Percentiles rank a stretch among this genome's conserved stretches.
These are phyloP conservation scores for Talinum fruticosum DNA, from an alignment of 148 eudicot genomes.

Conservation along the genomic window DNA sequence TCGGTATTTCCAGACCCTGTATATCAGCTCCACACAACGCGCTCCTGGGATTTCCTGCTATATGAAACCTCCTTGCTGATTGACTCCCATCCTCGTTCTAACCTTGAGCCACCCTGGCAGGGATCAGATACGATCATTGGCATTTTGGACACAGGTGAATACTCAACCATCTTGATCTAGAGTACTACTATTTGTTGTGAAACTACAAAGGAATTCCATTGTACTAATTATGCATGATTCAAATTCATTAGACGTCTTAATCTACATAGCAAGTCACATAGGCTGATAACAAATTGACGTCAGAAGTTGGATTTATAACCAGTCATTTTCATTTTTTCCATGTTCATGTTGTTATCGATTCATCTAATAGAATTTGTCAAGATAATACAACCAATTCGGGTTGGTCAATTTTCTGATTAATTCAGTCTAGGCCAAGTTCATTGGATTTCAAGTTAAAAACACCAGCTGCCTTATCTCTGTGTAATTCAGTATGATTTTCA, in stretches of 20 bases:
- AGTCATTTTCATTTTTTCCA: too few relatives aligned
- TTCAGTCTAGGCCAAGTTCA: not conserved
- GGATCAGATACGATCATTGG: constrained; percentile 55
- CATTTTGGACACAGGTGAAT: constrained; percentile 63
- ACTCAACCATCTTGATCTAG: not conserved
- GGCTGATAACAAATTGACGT: too few relatives aligned
- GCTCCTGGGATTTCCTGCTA: constrained; percentile 67
- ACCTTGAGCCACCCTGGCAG: constrained; percentile 16
- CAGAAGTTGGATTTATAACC: too few relatives aligned
- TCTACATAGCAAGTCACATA: too few relatives aligned
- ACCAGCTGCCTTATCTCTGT: not conserved
- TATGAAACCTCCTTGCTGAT: constrained; percentile 35
- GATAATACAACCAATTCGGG: too few relatives aligned
- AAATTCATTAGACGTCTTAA: not conserved
- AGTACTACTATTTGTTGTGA: not conserved
- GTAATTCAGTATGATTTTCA: not conserved
- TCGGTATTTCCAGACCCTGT: constrained; percentile 71
- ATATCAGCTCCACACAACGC: constrained; percentile 64
- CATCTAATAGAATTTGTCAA: not conserved
- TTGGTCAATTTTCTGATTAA: too few relatives aligned
- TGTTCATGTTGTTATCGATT: too few relatives aligned
- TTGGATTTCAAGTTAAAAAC: not conserved
- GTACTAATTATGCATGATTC: not conserved
- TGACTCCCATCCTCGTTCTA: constrained; percentile 20
- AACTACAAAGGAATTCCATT: not conserved